phyloP scores from a whole-genome alignment of 169 alveolate genomes.

The Eimeria maxima region DNA sequence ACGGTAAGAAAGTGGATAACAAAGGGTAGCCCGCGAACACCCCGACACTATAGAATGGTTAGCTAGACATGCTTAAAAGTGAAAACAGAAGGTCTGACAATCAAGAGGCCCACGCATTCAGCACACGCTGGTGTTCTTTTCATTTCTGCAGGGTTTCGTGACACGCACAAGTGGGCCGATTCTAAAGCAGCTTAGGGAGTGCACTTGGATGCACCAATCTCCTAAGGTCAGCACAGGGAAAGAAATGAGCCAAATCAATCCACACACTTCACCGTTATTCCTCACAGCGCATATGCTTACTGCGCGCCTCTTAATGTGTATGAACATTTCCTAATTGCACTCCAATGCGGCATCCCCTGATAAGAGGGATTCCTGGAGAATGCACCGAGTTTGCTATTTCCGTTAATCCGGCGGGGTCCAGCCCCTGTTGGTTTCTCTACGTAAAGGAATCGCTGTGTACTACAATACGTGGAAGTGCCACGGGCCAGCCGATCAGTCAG shows the following conservation, averaged over 20 bases:
- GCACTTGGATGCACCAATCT: background rate
- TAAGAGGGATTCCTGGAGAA: background rate
- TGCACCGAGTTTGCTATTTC: background rate
- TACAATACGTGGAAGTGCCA: background rate
- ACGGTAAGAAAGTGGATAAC: background rate
- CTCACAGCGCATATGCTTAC: background rate
- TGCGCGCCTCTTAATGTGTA: background rate
- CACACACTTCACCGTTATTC: background rate
- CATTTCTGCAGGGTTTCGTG: background rate
- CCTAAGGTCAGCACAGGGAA: background rate
- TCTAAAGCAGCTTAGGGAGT: background rate
- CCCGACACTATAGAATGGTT: background rate
- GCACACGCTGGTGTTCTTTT: background rate
- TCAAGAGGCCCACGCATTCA: background rate
- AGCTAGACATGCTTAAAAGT: background rate
- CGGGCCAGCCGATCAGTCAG: background rate
- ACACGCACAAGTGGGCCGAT: background rate
- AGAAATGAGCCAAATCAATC: background rate
- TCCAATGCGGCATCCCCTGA: background rate
- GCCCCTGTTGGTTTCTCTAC: background rate
- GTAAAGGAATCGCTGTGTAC: background rate
- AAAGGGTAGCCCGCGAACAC: background rate
- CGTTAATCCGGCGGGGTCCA: background rate
- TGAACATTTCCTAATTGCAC: background rate
- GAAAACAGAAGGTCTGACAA: background rate